Evolutionary conservation across 306 rosid genomes (phyloP), one percentile per base, ranked within the genome.

Genomic region (Dalbergia cochinchinensis): DNA sequence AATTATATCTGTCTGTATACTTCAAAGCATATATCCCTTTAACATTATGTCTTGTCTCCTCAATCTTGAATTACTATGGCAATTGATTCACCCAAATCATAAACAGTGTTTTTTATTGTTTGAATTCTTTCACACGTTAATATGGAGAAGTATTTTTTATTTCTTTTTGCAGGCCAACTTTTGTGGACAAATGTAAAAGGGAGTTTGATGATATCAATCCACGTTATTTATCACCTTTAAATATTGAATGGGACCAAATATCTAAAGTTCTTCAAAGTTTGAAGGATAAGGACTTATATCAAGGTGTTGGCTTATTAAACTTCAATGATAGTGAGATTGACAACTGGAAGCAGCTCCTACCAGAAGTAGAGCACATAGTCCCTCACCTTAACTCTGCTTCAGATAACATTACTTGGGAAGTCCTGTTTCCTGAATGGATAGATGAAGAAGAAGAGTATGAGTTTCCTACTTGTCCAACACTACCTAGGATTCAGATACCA

Each of bases 401-500:
- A 41, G 55, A 34, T 51, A 88, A 90, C 86, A 69, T 90, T 55
- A 92, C 97, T 7, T 94, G 96, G 98, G 91, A 88, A 26, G 61
- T 71, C 76, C 83, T 94, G 33, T 92, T 87, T 80, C 98, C 98
- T 37, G 98, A 92, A 85, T 94, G 98, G 98, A 94, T 94, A 72
- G 98, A 94, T 4, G 96, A 94, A 86, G 98, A 94, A 83, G 97
- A 94, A 85, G 96, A 92, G 50, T 90, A 83, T 14, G 95, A 90
- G 81, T 89, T 94, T 78, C 98, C 98, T 71, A 86, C 87, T 63
- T 94, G 97, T 83, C 94, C 96, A 62, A 74, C 91, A 68, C 87
- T 91, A 35, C 95, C 98, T 4, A 83, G 78, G 83, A 72, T 94
- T 85, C 88, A 74, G 76, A 73, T 84, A 73, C 89, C 97, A 50